phyloP scores from a whole-genome alignment of 768 basidiomycete species.

The Boletus sp. region DNA sequence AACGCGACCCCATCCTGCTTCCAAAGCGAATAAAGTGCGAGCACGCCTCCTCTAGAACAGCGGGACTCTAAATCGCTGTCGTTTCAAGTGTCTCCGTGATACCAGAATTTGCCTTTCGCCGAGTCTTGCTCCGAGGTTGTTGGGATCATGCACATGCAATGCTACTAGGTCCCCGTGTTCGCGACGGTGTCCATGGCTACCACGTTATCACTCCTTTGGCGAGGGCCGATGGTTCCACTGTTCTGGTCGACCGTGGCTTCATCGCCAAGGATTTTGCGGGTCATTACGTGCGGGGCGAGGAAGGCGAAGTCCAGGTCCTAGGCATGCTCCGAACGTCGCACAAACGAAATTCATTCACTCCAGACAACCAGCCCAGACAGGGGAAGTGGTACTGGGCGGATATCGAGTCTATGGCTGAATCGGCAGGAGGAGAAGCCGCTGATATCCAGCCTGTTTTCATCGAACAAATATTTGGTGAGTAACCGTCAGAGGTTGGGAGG shows the following conservation, averaged over 20 bases:
- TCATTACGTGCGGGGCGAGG: slow-evolving; percentile 35
- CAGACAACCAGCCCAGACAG: slow-evolving; percentile 75
- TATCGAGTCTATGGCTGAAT: slow-evolving; percentile 72
- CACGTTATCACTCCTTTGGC: slow-evolving; percentile 85
- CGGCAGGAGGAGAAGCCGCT: slow-evolving; percentile 66
- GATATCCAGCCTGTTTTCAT: slow-evolving; percentile 85
- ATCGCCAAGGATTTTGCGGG: slow-evolving; percentile 57
- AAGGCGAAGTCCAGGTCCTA: slow-evolving; percentile 64
- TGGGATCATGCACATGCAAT: slow-evolving; percentile 81
- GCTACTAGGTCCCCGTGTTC: slow-evolving; percentile 80
- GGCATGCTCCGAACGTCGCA: slow-evolving; percentile 87
- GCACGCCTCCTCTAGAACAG: slow-evolving; percentile 14
- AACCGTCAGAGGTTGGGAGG: not conserved
- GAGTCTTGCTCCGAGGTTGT: slow-evolving; percentile 71
- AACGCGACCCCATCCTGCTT: slow-evolving; percentile 70
- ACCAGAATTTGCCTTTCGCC: slow-evolving; percentile 86
- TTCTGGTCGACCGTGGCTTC: slow-evolving; percentile 93
- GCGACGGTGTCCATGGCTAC: slow-evolving; percentile 84
- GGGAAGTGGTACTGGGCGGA: slow-evolving; percentile 95
- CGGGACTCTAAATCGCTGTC: slow-evolving; percentile 17
- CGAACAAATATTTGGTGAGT: slow-evolving; percentile 87
- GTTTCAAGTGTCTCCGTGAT: slow-evolving; percentile 60
- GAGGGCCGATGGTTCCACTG: slow-evolving; percentile 74
- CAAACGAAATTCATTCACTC: slow-evolving; percentile 75
- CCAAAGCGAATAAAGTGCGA: slow-evolving; percentile 86